Base-by-base conservation (phyloP, 2,329 filamentous ascomycete species). In the Paracoccidioides brasiliensis region DNA sequence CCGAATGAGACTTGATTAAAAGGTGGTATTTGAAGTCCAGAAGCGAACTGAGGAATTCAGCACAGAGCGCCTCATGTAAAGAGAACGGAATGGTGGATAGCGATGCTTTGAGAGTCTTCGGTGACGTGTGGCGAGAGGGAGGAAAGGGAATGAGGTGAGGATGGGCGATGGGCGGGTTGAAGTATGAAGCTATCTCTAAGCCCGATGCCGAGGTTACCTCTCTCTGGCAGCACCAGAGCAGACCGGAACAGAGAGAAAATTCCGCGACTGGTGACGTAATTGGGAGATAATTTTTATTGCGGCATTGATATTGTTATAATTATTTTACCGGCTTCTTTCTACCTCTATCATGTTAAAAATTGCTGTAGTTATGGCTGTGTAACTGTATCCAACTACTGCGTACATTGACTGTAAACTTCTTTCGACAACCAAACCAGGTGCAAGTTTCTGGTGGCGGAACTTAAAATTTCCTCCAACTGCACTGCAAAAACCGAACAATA, bases 111-210 rank as follows among this genome's bases (percentile, higher is more conserved):
- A 38, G 22, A 22, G 46, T 49, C 45, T 14, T 30, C 9, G 8
- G 30, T 32, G 44, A 32, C 33, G 44, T 46, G 44, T 28, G 10
- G 44, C 28, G 44, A 7, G 46, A 49, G 3, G 14, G n/a, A 44
- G 5, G 14, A 22, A n/a, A 44, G 42, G n/a, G 5, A 15, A 40
- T 30, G 15, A 41, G 15, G 32, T 5, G 49, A 30, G 22, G 57
- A 10, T 3, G 22, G 22, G 22, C 22, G 22, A 22, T 30, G 3
- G 44, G 54, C 28, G 55, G 57, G 30, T 55, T 57, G 45, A 49
- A 51, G 12, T 53, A 49, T 51, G 60, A 61, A 51, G 56, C 64
- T 64, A 61, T 60, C 60, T 28, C 51, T 53, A 40, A 44, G 56
- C 55, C 37, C 45, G 51, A 57, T 57, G 53, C 61, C 58, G 22